A percentile compares a stretch with the other conserved stretches of the same genome.
phyloP scores from a whole-genome alignment of 202 grass and related monocot species.

The Panicum hallii region DNA sequence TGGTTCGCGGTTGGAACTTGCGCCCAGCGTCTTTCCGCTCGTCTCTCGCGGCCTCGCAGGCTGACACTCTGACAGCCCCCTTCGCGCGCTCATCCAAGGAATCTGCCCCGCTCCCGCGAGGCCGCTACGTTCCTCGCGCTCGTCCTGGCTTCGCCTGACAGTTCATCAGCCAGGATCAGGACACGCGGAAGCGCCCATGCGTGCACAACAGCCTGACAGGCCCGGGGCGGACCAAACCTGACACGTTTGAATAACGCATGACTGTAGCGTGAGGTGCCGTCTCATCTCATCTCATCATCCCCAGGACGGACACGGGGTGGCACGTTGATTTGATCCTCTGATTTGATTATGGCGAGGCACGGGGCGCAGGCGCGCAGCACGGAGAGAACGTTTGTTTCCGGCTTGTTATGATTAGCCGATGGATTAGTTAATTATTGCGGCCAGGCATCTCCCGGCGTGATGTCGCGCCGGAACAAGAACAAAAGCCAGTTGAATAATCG shows the following conservation, averaged over 20 bases:
- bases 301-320: background rate
- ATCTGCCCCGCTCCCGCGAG: background rate
- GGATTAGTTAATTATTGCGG: background rate
- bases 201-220: background rate
- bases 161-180: background rate
- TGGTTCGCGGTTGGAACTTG: constrained; percentile 34
- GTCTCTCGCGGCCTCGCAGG: background rate
- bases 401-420: background rate
- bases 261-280: background rate
- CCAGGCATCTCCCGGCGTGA: background rate
- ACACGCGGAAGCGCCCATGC: background rate
- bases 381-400: background rate
- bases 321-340: background rate
- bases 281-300: background rate
- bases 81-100: background rate
- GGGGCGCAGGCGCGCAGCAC: background rate
- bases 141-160: background rate
- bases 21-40: constrained; percentile 35
- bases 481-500: background rate
- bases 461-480: background rate
- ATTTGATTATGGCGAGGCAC: background rate
- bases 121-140: background rate
- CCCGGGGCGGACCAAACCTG: background rate
- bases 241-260: background rate
- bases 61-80: background rate